Base-by-base conservation (phyloP, 345 rosid species). In the Moricandia moricandioides region DNA sequence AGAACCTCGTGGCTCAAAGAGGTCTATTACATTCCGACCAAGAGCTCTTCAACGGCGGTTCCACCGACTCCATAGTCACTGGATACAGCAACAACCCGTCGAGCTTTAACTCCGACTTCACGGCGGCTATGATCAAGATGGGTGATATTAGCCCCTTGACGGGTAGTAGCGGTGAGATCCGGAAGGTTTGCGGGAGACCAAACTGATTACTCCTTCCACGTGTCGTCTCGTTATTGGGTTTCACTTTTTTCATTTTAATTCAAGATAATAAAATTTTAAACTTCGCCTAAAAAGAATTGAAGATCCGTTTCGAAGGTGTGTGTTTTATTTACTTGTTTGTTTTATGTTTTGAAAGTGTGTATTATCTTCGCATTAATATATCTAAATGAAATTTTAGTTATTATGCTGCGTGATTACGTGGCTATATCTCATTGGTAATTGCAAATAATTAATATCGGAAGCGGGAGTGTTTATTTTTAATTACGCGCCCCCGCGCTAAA, bases 21-120 rank as follows among this genome's bases (percentile, higher is more conserved):
- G 97, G 97, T 7, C 84, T 91, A 8, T 90, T 94, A 6, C 90
- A 86, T 69, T 87, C 98, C 0, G 93, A 94, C 60, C 97, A 94
- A 37, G 78, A 61, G 61, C 81, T 91, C 16, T 89, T 87, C 78
- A 88, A 82, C 18, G 95, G 97, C 1, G 97, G 96, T 2, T 83
- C 88, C 18, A 75, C 96, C 5, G 92, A 90, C 67, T 83, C 93
- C 3, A 60, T 88, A 8, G 96, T 91, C 21, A 57, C 64, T n/a
- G 74, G 81, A 5, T 91, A 90, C 51, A 82, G 87, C 75, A 85
- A 64, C 73, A 83, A 13, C 45, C 88, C 89, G 1, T 60, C 59
- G 47, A 73, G 82, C 65, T 94, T 94, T 80, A 79, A 0, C 24
- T 85, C 88, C 0, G 97, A 91, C 69, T 94, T 88, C 30, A 79